These are phyloP conservation scores for Tolypocladium inflatum DNA, from an alignment of 2,329 filamentous ascomycete species.

Conservation along the genomic window DNA sequence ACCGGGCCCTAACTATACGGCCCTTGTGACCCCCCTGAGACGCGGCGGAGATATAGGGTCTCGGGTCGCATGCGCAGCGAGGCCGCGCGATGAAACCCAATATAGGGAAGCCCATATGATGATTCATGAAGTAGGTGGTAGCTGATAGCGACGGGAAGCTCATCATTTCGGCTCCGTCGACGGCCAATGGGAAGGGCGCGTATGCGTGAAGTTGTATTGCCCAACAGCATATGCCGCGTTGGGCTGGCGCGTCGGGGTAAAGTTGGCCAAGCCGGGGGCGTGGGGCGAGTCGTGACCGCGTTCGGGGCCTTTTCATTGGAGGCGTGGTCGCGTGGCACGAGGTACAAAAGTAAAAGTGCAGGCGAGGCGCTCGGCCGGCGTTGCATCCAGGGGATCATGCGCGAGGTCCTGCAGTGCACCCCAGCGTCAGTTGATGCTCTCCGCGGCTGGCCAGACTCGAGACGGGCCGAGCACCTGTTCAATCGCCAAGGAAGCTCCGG, in stretches of 20 bases:
- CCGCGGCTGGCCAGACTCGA: neutral
- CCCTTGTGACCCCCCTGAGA: neutral
- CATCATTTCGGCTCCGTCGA: neutral
- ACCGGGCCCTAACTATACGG: neutral
- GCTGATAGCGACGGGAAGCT: neutral
- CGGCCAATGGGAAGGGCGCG: too few relatives aligned
- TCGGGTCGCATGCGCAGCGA: neutral
- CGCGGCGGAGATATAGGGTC: neutral
- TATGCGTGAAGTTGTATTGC: neutral
- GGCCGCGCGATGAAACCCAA: neutral
- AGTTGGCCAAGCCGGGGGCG: neutral
- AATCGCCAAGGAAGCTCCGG: too few relatives aligned
- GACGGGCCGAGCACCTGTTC: neutral
- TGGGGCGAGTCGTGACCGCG: neutral
- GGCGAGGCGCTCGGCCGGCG: neutral
- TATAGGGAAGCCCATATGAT: neutral
- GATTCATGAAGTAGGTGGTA: neutral
- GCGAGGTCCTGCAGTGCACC: neutral
- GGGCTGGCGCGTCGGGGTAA: neutral
- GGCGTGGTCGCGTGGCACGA: neutral
- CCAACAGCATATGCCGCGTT: neutral
- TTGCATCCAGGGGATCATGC: neutral
- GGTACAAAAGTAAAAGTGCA: neutral
- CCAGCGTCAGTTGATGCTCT: neutral
- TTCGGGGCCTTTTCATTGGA: neutral